Evolutionary conservation across 257 asterid genomes (phyloP), one percentile per base, ranked within the genome.

Genomic region (Mentha longifolia): DNA sequence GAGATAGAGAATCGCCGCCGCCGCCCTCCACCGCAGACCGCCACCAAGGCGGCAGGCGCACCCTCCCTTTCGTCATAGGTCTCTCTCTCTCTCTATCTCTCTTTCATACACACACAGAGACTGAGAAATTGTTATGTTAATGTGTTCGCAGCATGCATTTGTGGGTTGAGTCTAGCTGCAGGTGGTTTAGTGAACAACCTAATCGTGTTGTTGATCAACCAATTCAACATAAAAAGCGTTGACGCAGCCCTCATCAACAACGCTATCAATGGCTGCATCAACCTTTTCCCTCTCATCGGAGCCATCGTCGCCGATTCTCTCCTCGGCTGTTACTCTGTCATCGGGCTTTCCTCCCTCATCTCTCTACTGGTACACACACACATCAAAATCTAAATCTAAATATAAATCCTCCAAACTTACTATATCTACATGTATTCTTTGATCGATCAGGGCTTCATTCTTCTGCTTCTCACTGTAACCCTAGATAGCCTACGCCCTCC

Each of bases 251-350:
- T 77, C 10, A 73, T 81, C 12, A 56, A 15, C 70, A 86, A 76
- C 7, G 61, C 84, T 1, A 17, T 81, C 51, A 60, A 4, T 50
- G 88, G 88, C 54, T 75, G 76, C 65, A 11, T 41, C 35, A 77
- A 20, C 46, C 68, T 86, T 17, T 70, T 76, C 70, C 91, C 89
- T 7, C 72, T 84, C 0, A 2, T 84, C 9, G 88, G 72, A 12
- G 91, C 91, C 57, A 56, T 84, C 56, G 16, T 84, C 30, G 87
- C 91, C 1, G 91, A 86, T 55, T 86, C 91, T 0, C 78, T 74
- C 61, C 81, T 86, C 3, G 89, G 87, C 9, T 86, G 84, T 20
- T 83, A 31, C 75, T 25, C 87, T 3, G 82, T 78, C 80, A 74
- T 83, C 68, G 84, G 84, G 82, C 74, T 79, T 61, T 86, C 89